phyloP scores from a whole-genome alignment of 768 basidiomycete genomes.

The Rhodocollybia butyracea region DNA sequence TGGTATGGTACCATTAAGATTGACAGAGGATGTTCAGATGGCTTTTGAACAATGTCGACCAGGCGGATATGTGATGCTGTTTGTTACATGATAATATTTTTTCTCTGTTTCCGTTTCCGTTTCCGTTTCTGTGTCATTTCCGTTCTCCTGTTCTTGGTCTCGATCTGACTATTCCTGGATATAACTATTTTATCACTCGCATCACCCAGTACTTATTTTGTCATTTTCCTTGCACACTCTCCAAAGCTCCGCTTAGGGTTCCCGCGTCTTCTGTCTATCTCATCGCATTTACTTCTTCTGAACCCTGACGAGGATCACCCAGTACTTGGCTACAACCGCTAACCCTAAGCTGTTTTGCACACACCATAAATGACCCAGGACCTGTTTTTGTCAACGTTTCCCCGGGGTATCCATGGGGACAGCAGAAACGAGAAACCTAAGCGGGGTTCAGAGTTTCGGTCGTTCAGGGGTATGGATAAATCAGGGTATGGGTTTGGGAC shows the following conservation, averaged over 20 bases:
- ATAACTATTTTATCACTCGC: conserved; percentile 9
- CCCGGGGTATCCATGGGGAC: too few relatives aligned
- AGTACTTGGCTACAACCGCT: too few relatives aligned
- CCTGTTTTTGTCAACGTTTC: too few relatives aligned
- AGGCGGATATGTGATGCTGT: conserved; percentile 78
- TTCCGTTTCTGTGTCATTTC: conserved; percentile 6
- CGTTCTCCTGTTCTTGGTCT: background rate
- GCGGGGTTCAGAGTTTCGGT: too few relatives aligned
- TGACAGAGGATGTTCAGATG: conserved; percentile 92
- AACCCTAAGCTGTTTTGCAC: too few relatives aligned
- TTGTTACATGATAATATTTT: conserved; percentile 72
- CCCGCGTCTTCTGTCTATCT: conserved; percentile 15
- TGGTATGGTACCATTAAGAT: conserved; percentile 82
- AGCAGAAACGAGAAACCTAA: too few relatives aligned
- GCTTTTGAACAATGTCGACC: conserved; percentile 83
- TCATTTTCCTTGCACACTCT: conserved; percentile 6
- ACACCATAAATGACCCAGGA: too few relatives aligned
- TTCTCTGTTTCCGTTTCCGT: too few relatives aligned
- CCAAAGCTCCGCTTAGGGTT: conserved; percentile 10
- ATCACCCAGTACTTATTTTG: conserved; percentile 9
- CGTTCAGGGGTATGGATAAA: too few relatives aligned
- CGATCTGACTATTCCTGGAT: conserved; percentile 5
- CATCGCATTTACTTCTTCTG: conserved; percentile 13
- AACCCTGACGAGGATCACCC: too few relatives aligned
- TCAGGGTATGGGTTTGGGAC: too few relatives aligned